These are phyloP conservation scores for Pseudoturritis turrita DNA, from an alignment of 345 rosid species.

Conservation along the genomic window DNA sequence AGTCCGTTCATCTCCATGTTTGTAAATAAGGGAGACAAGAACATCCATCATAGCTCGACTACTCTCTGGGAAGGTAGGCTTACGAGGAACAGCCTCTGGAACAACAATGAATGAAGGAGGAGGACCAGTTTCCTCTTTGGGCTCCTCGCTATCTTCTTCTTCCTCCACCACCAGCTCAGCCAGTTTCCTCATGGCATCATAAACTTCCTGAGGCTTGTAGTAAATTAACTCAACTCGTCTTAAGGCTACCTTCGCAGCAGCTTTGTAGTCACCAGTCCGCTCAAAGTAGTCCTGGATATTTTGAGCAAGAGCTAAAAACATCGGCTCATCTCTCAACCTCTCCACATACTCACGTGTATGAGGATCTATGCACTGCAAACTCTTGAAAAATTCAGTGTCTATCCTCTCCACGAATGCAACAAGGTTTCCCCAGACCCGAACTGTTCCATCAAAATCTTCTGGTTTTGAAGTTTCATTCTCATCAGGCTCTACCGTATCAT, in stretches of 20 bases:
- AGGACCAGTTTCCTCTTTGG: conserved; percentile 65
- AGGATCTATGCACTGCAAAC: conserved; percentile 94
- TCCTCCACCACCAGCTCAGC: conserved; percentile 56
- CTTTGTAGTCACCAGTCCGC: conserved; percentile 57
- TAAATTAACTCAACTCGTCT: conserved; percentile 78
- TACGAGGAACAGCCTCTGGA: conserved; percentile 82
- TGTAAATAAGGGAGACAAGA: conserved; percentile 84
- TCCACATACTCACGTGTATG: conserved; percentile 89
- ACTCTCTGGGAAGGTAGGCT: conserved; percentile 80
- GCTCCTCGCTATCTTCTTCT: conserved; percentile 40
- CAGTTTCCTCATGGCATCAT: conserved; percentile 93
- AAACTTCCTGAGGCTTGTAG: conserved; percentile 92
- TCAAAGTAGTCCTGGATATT: conserved; percentile 80
- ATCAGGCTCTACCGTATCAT: conserved; percentile 73
- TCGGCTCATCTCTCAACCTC: conserved; percentile 85
- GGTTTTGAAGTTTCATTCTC: conserved; percentile 88
- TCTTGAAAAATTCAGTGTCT: conserved; percentile 86
- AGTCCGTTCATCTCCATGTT: conserved; percentile 89
- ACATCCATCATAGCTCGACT: conserved; percentile 87
- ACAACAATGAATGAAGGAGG: conserved; percentile 61
- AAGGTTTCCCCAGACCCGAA: conserved; percentile 87
- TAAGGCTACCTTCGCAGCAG: conserved; percentile 83
- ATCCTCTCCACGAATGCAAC: conserved; percentile 90
- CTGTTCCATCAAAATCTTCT: conserved; percentile 52
- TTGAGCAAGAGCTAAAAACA: conserved; percentile 81